Evolutionary conservation across 2,329 filamentous ascomycete species (phyloP), one percentile per base, ranked within the genome.

Genomic region (Clarireedia monteithiana): DNA sequence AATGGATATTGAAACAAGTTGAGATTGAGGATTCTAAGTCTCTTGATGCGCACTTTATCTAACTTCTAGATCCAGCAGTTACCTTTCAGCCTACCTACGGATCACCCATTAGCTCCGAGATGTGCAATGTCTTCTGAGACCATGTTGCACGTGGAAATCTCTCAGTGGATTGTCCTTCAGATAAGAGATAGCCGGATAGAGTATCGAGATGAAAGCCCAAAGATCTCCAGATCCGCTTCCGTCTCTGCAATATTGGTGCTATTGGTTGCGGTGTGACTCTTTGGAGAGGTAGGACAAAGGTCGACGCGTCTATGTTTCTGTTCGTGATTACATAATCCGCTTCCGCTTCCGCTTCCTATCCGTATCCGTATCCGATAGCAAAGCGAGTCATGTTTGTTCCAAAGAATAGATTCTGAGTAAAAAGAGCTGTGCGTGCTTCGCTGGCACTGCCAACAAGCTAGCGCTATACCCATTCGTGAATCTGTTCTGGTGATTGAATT

Each of bases 151-250:
- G n/a, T 14, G 14, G 36, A n/a, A 44, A 45, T 20, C 38, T 9
- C 36, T 50, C 38, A 44, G 26, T 55, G 23, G 39, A 26, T 50
- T 54, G 24, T 20, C 4, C 7, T 14, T 17, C 17, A 55, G 53
- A 45, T 50, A 50, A 20, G 53, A 55, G 27, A n/a, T 15, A 26
- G 39, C 24, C 30, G 52, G 46, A 45, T 24, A 36, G 17, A 26
- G 26, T 17, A 12, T 20, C 46, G 9, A 17, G 17, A 34, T 45
- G 26, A 34, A 5, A 14, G 24, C 39, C 34, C 14, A 34, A 50
- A 34, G 14, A 3, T 7, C 26, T 36, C 47, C 53, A 48, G 34
- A 23, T 45, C 53, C 53, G 53, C 46, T 38, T 55, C 53, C 53
- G 53, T 55, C 14, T 55, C 40, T 50, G 26, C 24, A 47, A 42